Percentiles rank a stretch among this genome's conserved stretches.
Conservation (phyloP, 768 basidiomycete species). For the Suillus subalutaceus region DNA sequence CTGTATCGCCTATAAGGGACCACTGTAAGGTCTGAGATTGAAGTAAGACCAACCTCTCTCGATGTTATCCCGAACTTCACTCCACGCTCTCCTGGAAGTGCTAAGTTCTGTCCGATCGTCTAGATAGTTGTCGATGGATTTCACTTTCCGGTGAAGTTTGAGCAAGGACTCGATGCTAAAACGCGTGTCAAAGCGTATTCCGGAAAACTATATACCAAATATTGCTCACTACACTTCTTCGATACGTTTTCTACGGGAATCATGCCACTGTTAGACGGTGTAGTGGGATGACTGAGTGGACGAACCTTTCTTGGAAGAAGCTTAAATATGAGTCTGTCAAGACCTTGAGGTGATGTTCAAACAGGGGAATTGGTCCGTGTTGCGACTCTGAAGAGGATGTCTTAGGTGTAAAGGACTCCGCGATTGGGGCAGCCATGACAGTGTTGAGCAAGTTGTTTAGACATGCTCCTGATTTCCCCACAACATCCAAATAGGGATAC, state of each 20-base stretch:
- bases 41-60: slow-evolving; percentile 62
- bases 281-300: slow-evolving; percentile 18
- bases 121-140: slow-evolving; percentile 66
- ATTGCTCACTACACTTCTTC: slow-evolving; percentile 80
- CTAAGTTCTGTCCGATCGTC: slow-evolving; percentile 72
- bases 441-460: slow-evolving; percentile 8
- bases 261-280: slow-evolving; percentile 20
- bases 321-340: slow-evolving; percentile 72
- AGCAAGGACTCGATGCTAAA: slow-evolving; percentile 73
- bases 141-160: slow-evolving; percentile 72
- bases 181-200: slow-evolving; percentile 12
- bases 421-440: slow-evolving; percentile 20
- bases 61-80: slow-evolving; percentile 81
- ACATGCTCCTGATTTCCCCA: slow-evolving; percentile 14
- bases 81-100: slow-evolving; percentile 76
- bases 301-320: slow-evolving; percentile 87
- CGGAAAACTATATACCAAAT: not conserved
- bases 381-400: slow-evolving; percentile 34
- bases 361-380: slow-evolving; percentile 64
- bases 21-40: not conserved
- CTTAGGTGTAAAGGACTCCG: slow-evolving; percentile 27
- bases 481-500: slow-evolving; percentile 8
- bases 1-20: slow-evolving; percentile 40
- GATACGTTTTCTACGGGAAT: slow-evolving; percentile 62
- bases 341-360: slow-evolving; percentile 70